A percentile compares a stretch with the other conserved stretches of the same genome.
These are phyloP conservation scores for Cryphonectria carpinicola DNA, from an alignment of 2,329 filamentous ascomycete species.

Conservation along the genomic window DNA sequence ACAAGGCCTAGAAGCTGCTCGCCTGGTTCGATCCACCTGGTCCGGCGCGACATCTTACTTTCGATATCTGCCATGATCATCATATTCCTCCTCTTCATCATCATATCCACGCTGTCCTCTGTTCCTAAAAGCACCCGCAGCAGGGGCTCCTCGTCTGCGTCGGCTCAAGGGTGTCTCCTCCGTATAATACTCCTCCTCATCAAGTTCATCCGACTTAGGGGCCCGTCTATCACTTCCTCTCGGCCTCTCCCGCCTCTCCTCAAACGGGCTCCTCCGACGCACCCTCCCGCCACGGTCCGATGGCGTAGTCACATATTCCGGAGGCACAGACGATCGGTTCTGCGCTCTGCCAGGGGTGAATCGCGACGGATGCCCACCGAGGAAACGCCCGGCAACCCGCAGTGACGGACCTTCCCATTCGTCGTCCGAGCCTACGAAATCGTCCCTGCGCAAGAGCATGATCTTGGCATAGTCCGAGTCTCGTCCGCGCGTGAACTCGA, in stretches of 20 bases:
- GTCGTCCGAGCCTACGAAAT: neutral
- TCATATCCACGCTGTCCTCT: neutral
- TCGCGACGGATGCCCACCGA: neutral
- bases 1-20: neutral
- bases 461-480: constrained; percentile 8
- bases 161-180: neutral
- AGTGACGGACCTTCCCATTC: neutral
- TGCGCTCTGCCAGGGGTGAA: neutral
- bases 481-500: constrained; percentile 12
- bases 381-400: neutral
- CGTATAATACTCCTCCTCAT: neutral
- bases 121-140: neutral
- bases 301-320: neutral
- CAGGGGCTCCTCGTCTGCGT: neutral
- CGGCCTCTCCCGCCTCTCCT: neutral
- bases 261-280: too few relatives aligned
- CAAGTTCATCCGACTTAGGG: neutral
- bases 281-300: neutral
- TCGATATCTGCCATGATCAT: neutral
- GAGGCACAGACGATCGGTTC: neutral
- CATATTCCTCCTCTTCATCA: neutral
- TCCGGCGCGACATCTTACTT: neutral
- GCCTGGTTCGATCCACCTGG: neutral
- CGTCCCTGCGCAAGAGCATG: constrained; percentile 4
- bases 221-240: neutral